Evolutionary conservation across 1,139 yeast species (phyloP).

Genomic region (Chernovozyma aurita): DNA sequence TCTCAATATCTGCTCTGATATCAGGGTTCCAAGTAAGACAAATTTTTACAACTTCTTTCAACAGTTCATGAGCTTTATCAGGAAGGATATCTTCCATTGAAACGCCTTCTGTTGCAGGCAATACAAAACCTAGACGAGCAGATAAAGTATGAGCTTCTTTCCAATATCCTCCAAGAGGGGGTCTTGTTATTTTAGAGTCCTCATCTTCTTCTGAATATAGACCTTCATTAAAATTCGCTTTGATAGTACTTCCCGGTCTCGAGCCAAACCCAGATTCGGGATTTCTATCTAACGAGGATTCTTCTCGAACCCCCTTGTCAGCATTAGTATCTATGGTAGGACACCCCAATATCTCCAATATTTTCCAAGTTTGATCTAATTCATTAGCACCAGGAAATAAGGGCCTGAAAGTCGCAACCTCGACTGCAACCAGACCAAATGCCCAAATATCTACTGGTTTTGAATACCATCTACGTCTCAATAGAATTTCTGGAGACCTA

Average conservation of each 20-base stretch:
- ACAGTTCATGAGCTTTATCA: conserved; percentile 18
- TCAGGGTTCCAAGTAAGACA: conserved; percentile 69
- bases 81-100: conserved; percentile 24
- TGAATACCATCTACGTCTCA: conserved; percentile 63
- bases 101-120: conserved; percentile 42
- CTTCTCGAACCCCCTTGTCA: background rate
- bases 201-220: background rate
- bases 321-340: conserved; percentile 32
- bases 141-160: conserved; percentile 52
- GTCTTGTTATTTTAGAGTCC: background rate
- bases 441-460: conserved; percentile 93
- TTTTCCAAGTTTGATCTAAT: conserved; percentile 68
- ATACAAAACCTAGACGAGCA: conserved; percentile 44
- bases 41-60: conserved; percentile 48
- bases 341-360: conserved; percentile 65
- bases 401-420: conserved; percentile 71
- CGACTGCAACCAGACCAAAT: conserved; percentile 81
- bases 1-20: conserved; percentile 44
- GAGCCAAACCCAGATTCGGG: too few species aligned
- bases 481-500: conserved; percentile 85
- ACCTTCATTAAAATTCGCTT: conserved; percentile 6
- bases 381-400: conserved; percentile 82
- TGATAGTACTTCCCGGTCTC: background rate
- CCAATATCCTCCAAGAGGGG: conserved; percentile 69
- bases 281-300: too few species aligned